A percentile compares a stretch with the other conserved stretches of the same genome.
phyloP scores from a whole-genome alignment of 305 asterid genomes.

The Solanum hybrid region DNA sequence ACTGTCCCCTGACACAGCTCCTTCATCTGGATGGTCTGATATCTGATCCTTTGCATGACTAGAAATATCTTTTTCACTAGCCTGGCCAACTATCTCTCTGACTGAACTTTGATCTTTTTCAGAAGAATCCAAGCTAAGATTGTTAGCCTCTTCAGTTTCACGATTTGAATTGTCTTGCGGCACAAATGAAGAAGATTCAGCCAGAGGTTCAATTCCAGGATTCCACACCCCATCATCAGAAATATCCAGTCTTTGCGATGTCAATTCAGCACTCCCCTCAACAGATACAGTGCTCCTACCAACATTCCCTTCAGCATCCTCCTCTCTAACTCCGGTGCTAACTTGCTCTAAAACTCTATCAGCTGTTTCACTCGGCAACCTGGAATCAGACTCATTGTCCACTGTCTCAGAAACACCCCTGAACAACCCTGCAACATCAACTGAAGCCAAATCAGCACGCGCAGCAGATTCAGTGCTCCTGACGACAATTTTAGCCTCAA shows the following conservation, averaged over 20 bases:
- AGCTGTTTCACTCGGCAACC: slow-evolving; percentile 11
- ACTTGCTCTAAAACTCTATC: slow-evolving; percentile 18
- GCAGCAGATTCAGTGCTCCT: neutral
- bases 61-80: slow-evolving; percentile 10
- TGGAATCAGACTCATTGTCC: slow-evolving; percentile 20
- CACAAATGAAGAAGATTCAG: neutral
- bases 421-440: slow-evolving; percentile 13
- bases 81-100: neutral
- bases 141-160: neutral
- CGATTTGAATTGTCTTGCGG: neutral
- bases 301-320: slow-evolving; percentile 6
- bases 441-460: slow-evolving; percentile 9
- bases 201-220: slow-evolving; percentile 28
- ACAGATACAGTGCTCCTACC: neutral
- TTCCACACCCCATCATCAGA: slow-evolving; percentile 28
- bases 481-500: neutral
- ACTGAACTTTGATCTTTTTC: slow-evolving; percentile 11
- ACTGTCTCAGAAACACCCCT: slow-evolving; percentile 10
- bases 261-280: slow-evolving; percentile 10
- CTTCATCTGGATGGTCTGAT: slow-evolving; percentile 18
- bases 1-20: slow-evolving; percentile 16
- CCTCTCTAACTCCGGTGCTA: slow-evolving; percentile 5
- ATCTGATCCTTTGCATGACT: slow-evolving; percentile 4
- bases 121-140: neutral
- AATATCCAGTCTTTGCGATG: slow-evolving; percentile 15